Evolutionary conservation across 306 rosid genomes (phyloP).

Genomic region (Cicer bijugum): DNA sequence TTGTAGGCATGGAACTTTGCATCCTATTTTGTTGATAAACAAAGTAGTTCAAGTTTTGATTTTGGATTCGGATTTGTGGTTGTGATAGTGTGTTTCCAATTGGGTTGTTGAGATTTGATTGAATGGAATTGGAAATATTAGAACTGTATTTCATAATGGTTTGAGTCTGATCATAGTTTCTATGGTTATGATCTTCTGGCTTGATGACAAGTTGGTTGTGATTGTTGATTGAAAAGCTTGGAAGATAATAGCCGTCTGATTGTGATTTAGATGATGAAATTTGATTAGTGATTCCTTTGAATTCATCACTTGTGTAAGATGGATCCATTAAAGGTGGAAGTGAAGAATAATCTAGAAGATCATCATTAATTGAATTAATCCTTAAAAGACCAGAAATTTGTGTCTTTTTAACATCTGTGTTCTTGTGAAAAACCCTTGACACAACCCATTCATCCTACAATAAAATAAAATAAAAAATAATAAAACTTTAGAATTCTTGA

Average conservation of each 20-base stretch:
- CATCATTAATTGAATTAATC: conserved; percentile 59
- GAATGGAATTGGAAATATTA: conserved; percentile 25
- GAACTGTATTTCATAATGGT: conserved; percentile 24
- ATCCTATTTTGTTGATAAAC: conserved; percentile 44
- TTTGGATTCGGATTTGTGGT: conserved; percentile 36
- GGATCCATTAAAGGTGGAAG: conserved; percentile 82
- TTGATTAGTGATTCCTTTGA: conserved; percentile 33
- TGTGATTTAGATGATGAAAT: conserved; percentile 44
- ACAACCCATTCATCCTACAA: conserved; percentile 96
- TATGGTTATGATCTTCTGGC: conserved; percentile 43
- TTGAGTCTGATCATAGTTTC: conserved; percentile 41
- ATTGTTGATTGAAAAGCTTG: conserved; percentile 46
- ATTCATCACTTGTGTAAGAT: conserved; percentile 28
- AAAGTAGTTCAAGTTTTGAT: conserved; percentile 46
- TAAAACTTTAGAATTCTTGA: conserved; percentile 34
- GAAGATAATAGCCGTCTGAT: conserved; percentile 54
- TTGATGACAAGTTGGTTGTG: conserved; percentile 40
- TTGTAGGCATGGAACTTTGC: conserved; percentile 37
- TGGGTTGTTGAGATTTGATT: conserved; percentile 44
- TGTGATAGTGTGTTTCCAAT: conserved; percentile 9
- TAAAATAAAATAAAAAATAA: background rate
- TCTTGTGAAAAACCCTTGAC: conserved; percentile 79
- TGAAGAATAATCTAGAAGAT: conserved; percentile 61
- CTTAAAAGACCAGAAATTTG: conserved; percentile 47
- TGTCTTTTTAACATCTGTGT: conserved; percentile 50